Evolutionary conservation across 352 stramenopile genomes (phyloP).

Genomic region (Phytophthora macrochlamydospora): DNA sequence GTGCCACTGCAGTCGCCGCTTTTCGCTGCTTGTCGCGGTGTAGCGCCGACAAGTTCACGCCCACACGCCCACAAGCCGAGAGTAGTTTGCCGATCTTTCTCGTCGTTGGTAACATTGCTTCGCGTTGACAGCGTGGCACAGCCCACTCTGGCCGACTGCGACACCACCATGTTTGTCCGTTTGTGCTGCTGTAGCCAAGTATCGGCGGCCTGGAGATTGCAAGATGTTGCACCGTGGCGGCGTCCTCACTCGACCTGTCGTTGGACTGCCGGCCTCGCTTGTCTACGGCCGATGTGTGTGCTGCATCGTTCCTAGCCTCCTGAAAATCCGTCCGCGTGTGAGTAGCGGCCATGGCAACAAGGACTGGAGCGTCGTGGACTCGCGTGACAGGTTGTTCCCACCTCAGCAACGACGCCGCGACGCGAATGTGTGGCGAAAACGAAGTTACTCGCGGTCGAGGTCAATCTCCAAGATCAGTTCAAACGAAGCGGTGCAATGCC

Average conservation of each 20-base stretch:
- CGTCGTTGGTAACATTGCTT: conserved; percentile 18
- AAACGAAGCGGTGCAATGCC: conserved; percentile 20
- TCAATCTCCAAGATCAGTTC: conserved; percentile 22
- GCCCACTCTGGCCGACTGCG: conserved; percentile 7
- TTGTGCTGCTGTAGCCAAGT: conserved; percentile 8
- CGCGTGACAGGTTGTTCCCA: conserved; percentile 22
- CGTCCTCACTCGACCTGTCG: conserved; percentile 7
- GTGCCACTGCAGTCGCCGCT: conserved; percentile 24
- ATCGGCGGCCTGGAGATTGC: conserved; percentile 10
- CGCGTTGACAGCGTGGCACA: conserved; percentile 3
- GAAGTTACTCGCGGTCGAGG: conserved; percentile 33
- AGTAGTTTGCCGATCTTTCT: conserved; percentile 21
- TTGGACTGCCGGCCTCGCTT: not conserved
- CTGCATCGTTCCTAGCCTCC: not conserved
- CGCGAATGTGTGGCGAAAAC: conserved; percentile 39
- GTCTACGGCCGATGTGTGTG: not conserved
- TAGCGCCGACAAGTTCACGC: not conserved
- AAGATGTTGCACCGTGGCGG: conserved; percentile 17
- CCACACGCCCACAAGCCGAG: conserved; percentile 2
- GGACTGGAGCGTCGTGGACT: conserved; percentile 22
- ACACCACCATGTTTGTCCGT: not conserved
- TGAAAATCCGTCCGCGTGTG: conserved; percentile 8
- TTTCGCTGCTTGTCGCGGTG: not conserved
- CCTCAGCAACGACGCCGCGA: conserved; percentile 20
- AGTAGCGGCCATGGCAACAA: conserved; percentile 37